Evolutionary conservation across 1,284 basidiomycete species (phyloP).

Genomic region (Irpex sp.): DNA sequence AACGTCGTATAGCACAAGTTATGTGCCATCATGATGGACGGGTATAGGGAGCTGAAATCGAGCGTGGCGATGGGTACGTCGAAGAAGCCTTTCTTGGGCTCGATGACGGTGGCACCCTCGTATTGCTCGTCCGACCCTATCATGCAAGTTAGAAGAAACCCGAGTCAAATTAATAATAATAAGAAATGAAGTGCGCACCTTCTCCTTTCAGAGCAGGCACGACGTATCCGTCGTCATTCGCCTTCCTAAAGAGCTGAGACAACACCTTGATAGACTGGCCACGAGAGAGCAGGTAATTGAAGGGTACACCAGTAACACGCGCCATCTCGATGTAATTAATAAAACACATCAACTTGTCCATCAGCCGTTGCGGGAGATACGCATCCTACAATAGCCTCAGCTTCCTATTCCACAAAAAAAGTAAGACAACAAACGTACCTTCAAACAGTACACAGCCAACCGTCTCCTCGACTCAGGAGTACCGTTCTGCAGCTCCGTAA

Average conservation of each 20-base stretch:
- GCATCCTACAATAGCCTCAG: conserved; percentile 81
- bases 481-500: conserved; percentile 94
- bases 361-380: conserved; percentile 87
- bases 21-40: conserved; percentile 99
- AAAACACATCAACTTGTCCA: conserved; percentile 97
- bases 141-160: too few relatives aligned
- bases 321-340: conserved; percentile 97
- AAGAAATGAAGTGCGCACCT: conserved; percentile 55
- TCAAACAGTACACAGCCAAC: conserved; percentile 92
- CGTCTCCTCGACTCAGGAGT: conserved; percentile 86
- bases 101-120: conserved; percentile 95
- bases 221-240: conserved; percentile 83
- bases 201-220: conserved; percentile 81
- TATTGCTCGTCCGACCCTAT: conserved; percentile 91
- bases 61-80: conserved; percentile 92
- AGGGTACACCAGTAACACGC: conserved; percentile 95
- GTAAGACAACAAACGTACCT: conserved; percentile 55
- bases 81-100: conserved; percentile 91
- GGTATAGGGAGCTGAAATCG: conserved; percentile 95
- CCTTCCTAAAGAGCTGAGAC: conserved; percentile 87
- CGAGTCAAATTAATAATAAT: too few relatives aligned
- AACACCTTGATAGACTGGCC: conserved; percentile 97
- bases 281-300: conserved; percentile 87
- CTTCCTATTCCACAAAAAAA: too few relatives aligned
- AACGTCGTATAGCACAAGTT: conserved; percentile 95